Evolutionary conservation across 2,329 filamentous ascomycete species (phyloP).

Genomic region (Cylindrodendrum hubeiense): DNA sequence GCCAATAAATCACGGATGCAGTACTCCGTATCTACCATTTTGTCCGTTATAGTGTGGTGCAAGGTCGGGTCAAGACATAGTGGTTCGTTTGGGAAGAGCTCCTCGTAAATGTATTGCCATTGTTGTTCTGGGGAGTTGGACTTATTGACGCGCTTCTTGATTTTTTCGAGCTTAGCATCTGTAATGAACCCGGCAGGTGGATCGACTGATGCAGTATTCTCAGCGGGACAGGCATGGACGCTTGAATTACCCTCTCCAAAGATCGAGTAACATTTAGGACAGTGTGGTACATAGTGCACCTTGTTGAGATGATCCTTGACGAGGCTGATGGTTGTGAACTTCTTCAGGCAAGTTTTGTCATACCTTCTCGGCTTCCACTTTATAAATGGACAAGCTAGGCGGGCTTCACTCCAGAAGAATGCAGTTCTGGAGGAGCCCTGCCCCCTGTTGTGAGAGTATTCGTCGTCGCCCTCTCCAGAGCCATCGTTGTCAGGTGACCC

Average conservation of each 20-base stretch:
- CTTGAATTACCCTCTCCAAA: neutral
- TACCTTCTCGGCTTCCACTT: neutral
- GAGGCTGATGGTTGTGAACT: neutral
- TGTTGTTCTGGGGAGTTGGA: neutral
- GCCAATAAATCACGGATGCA: too few relatives aligned
- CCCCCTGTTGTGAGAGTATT: neutral
- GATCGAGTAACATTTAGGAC: neutral
- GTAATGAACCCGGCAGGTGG: too few relatives aligned
- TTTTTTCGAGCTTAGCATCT: neutral
- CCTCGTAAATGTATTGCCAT: neutral
- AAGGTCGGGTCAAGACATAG: neutral
- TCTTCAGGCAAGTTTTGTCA: neutral
- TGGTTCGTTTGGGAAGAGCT: neutral
- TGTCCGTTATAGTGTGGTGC: neutral
- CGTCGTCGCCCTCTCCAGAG: slow-evolving; percentile 5
- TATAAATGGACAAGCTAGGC: slow-evolving; percentile 15
- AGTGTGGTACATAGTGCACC: neutral
- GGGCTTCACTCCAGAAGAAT: rapidly evolving
- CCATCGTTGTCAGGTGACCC: neutral
- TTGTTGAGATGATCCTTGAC: slow-evolving; percentile 1
- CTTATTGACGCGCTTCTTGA: neutral
- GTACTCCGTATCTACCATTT: too few relatives aligned
- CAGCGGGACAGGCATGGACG: neutral
- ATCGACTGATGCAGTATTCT: neutral
- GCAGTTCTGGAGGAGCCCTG: rapidly evolving